Conservation (phyloP, 805 yeast species). For the Jamesozyma hellenica region DNA sequence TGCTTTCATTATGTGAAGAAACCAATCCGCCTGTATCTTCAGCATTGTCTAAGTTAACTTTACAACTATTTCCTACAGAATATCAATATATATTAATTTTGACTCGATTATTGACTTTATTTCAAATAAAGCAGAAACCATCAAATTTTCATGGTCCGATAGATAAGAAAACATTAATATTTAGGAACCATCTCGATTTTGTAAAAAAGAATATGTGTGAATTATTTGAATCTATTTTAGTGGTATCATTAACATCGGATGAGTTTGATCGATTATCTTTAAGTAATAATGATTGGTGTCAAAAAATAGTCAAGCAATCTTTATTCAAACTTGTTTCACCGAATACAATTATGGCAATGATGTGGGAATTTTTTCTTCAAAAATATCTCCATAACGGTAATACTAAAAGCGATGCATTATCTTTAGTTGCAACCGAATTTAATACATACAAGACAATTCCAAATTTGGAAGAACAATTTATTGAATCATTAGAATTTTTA, state of each 20-base stretch:
- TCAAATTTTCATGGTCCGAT: slow-evolving; percentile 58
- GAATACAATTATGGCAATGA: slow-evolving; percentile 47
- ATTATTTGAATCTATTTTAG: slow-evolving; percentile 40
- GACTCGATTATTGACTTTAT: slow-evolving; percentile 39
- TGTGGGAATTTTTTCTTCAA: slow-evolving; percentile 28
- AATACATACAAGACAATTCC: slow-evolving; percentile 23
- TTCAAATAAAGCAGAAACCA: slow-evolving; percentile 42
- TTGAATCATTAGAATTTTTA: slow-evolving; percentile 13
- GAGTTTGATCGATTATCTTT: slow-evolving; percentile 46
- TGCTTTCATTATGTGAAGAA: slow-evolving; percentile 30
- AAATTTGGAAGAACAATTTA: slow-evolving; percentile 21
- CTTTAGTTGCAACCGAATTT: slow-evolving; percentile 22
- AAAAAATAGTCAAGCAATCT: slow-evolving; percentile 38
- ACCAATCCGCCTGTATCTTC: slow-evolving; percentile 24
- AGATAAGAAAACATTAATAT: slow-evolving; percentile 53
- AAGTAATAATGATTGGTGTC: slow-evolving; percentile 47
- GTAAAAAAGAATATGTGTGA: slow-evolving; percentile 42
- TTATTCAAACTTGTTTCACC: slow-evolving; percentile 54
- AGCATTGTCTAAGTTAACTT: slow-evolving; percentile 28
- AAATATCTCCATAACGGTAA: slow-evolving; percentile 28
- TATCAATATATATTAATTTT: slow-evolving; percentile 33
- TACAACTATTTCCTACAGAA: slow-evolving; percentile 33
- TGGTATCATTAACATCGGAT: slow-evolving; percentile 43
- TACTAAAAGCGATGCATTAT: slow-evolving; percentile 23
- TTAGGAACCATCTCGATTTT: slow-evolving; percentile 53